Conservation (phyloP, 805 yeast genomes). For the Jamesozyma rosinii region DNA sequence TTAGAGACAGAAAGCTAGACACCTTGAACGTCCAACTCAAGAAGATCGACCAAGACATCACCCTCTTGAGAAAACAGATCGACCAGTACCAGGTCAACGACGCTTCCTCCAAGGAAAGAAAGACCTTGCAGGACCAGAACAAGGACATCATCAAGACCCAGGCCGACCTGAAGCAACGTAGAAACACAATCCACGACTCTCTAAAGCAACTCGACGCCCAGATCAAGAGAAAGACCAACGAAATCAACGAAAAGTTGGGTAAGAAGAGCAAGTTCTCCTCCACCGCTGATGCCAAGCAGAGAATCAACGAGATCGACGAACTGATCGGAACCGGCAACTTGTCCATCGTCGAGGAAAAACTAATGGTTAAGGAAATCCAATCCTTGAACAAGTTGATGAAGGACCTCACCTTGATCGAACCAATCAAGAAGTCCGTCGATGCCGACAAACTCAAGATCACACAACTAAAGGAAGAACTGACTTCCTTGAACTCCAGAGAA, state of each 20-base stretch:
- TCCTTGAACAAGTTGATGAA: slow-evolving; percentile 71
- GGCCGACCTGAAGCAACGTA: slow-evolving; percentile 39
- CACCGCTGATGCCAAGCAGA: slow-evolving; percentile 59
- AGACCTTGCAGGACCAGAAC: slow-evolving; percentile 44
- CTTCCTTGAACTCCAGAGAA: slow-evolving; percentile 49
- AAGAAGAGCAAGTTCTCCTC: slow-evolving; percentile 52
- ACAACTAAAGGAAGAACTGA: slow-evolving; percentile 61
- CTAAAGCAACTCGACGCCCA: slow-evolving; percentile 60
- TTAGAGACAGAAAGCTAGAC: slow-evolving; percentile 49
- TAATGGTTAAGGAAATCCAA: slow-evolving; percentile 74
- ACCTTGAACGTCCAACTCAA: slow-evolving; percentile 52
- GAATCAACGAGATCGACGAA: slow-evolving; percentile 57
- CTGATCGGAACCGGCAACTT: slow-evolving; percentile 69
- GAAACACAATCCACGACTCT: slow-evolving; percentile 47
- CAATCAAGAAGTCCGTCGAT: slow-evolving; percentile 71
- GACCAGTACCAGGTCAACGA: slow-evolving; percentile 41
- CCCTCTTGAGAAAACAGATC: slow-evolving; percentile 45
- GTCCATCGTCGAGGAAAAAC: slow-evolving; percentile 85
- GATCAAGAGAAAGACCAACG: slow-evolving; percentile 66
- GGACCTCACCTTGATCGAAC: slow-evolving; percentile 65
- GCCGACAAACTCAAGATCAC: slow-evolving; percentile 65
- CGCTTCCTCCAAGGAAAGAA: slow-evolving; percentile 42
- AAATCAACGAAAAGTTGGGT: slow-evolving; percentile 46
- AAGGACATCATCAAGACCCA: slow-evolving; percentile 39
- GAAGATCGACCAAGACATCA: slow-evolving; percentile 47